These are phyloP conservation scores for Pseudodiploospora longispora DNA, from an alignment of 2,329 filamentous ascomycete species.

Conservation along the genomic window DNA sequence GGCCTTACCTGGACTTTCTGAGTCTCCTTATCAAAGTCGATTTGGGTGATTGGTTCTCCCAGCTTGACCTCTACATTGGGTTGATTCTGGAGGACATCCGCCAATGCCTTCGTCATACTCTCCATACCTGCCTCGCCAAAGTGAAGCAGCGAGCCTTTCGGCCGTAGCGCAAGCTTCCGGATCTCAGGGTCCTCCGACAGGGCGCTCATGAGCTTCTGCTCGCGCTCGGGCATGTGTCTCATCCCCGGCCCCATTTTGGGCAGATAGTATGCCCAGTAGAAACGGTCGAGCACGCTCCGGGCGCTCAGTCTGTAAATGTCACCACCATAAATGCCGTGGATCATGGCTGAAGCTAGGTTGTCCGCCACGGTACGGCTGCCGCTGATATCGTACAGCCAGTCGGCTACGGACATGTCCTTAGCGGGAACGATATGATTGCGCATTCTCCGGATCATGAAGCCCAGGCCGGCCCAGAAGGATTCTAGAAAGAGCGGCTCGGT, in stretches of 20 bases:
- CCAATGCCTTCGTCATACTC: constrained; percentile 49
- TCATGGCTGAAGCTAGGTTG: constrained; percentile 64
- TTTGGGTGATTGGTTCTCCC: constrained; percentile 36
- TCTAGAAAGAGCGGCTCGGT: constrained; percentile 26
- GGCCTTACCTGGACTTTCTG: constrained; percentile 34
- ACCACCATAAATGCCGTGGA: constrained; percentile 90
- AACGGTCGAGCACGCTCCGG: constrained; percentile 41
- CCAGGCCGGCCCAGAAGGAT: constrained; percentile 19
- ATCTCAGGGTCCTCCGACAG: constrained; percentile 21
- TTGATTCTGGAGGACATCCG: constrained; percentile 38
- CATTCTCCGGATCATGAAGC: constrained; percentile 16
- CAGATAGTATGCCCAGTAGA: constrained; percentile 24
- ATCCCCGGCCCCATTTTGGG: constrained; percentile 26
- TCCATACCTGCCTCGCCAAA: constrained; percentile 51
- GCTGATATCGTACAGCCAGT: constrained; percentile 26
- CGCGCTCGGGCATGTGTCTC: constrained; percentile 29
- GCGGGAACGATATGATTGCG: constrained; percentile 12
- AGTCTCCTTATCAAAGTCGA: constrained; percentile 32
- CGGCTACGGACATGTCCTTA: constrained; percentile 26
- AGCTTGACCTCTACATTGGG: constrained; percentile 53
- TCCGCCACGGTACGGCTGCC: constrained; percentile 42
- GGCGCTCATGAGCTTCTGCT: constrained; percentile 20
- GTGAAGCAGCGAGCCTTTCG: constrained; percentile 24
- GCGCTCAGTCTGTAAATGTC: constrained; percentile 76
- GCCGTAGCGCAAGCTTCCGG: constrained; percentile 21